Percentiles rank a stretch among this genome's conserved stretches.
Evolutionary conservation across 805 yeast species (phyloP).

Genomic region (Sungouiozyma intestinalis): DNA sequence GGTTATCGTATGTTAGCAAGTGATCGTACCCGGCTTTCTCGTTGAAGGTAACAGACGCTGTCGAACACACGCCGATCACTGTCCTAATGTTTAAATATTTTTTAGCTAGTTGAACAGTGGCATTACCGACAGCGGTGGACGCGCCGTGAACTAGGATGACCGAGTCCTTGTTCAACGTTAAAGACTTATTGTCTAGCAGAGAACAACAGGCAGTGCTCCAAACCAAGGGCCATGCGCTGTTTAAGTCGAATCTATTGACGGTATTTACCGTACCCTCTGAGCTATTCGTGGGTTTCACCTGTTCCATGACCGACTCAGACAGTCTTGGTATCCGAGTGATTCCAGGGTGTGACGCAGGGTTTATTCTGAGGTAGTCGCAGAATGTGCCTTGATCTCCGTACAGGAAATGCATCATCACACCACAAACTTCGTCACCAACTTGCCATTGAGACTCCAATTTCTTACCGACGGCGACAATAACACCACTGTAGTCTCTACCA

Average conservation of each 20-base stretch:
- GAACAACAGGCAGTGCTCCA: constrained; percentile 49
- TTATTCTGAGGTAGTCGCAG: constrained; percentile 37
- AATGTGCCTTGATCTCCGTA: constrained; percentile 32
- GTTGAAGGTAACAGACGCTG: constrained; percentile 36
- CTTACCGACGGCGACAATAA: constrained; percentile 18
- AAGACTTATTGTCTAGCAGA: constrained; percentile 26
- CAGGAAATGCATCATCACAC: constrained; percentile 15
- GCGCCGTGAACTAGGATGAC: constrained; percentile 63
- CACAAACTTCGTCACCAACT: constrained; percentile 23
- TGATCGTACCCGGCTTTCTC: constrained; percentile 45
- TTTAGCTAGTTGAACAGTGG: constrained; percentile 47
- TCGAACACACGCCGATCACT: constrained; percentile 49
- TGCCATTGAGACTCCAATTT: constrained; percentile 10
- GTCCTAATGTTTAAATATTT: constrained; percentile 35
- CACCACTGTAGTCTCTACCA: constrained; percentile 25
- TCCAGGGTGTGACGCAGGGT: constrained; percentile 23
- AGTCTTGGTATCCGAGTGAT: constrained; percentile 31
- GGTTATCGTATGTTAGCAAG: constrained; percentile 47
- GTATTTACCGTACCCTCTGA: constrained; percentile 24
- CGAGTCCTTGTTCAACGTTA: constrained; percentile 30
- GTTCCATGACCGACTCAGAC: constrained; percentile 27
- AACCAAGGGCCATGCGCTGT: constrained; percentile 52
- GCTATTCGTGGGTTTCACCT: neutral
- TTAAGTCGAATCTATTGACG: constrained; percentile 13
- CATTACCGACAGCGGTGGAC: constrained; percentile 57